These are phyloP conservation scores for Ziziphus jujuba DNA, from an alignment of 306 rosid genomes.

Conservation along the genomic window DNA sequence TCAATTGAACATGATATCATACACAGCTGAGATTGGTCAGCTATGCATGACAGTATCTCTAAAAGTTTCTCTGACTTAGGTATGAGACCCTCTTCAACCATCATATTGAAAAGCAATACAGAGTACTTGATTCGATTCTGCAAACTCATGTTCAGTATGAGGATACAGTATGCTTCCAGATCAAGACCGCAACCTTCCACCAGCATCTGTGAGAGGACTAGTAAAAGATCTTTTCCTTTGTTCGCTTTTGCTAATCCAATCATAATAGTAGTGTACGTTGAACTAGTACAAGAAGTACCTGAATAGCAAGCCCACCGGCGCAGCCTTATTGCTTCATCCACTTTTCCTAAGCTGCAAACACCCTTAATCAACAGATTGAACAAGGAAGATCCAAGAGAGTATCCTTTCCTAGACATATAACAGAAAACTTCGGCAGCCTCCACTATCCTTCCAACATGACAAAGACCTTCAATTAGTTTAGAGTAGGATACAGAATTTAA, in stretches of 20 bases:
- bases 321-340: constrained; percentile 47
- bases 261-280: constrained; percentile 56
- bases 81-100: constrained; percentile 55
- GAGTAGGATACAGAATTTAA: constrained; percentile 63
- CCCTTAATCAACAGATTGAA: constrained; percentile 59
- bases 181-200: constrained; percentile 54
- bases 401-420: constrained; percentile 57
- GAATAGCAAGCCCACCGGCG: constrained; percentile 53
- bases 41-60: constrained; percentile 50
- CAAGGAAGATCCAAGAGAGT: constrained; percentile 52
- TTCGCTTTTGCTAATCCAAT: constrained; percentile 43
- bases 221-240: constrained; percentile 37
- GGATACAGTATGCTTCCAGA: constrained; percentile 59
- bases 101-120: constrained; percentile 54
- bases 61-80: constrained; percentile 64
- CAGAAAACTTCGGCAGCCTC: constrained; percentile 61
- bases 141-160: constrained; percentile 54
- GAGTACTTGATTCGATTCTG: constrained; percentile 48
- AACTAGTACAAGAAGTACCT: constrained; percentile 46
- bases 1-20: constrained; percentile 50
- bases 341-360: constrained; percentile 53
- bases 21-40: constrained; percentile 48
- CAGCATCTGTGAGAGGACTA: constrained; percentile 58
- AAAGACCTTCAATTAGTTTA: constrained; percentile 65
- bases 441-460: constrained; percentile 39